A percentile compares a stretch with the other conserved stretches of the same genome.
Conservation (phyloP, 768 basidiomycete species). For the Auriscalpium vulgare region DNA sequence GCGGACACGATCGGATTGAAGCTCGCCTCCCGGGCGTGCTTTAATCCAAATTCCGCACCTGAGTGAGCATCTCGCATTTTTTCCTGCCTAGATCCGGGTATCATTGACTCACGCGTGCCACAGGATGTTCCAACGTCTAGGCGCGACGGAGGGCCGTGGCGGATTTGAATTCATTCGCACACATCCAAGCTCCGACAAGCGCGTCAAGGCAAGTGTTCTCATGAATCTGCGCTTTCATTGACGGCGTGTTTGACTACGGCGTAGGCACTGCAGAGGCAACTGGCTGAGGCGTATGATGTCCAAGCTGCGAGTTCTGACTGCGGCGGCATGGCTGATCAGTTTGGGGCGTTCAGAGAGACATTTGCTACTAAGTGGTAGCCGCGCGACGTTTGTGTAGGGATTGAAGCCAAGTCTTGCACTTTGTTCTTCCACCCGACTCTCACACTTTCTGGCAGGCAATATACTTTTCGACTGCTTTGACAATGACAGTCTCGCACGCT, state of each 20-base stretch:
- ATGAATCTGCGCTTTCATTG: neutral
- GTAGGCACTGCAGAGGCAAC: constrained; percentile 36
- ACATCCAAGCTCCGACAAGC: constrained; percentile 68
- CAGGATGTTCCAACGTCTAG: constrained; percentile 70
- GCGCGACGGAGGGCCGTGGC: constrained; percentile 37
- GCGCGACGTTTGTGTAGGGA: too few relatives aligned
- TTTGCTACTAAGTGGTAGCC: constrained; percentile 24
- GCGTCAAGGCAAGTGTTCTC: constrained; percentile 52
- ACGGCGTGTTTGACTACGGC: neutral
- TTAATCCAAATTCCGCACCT: constrained; percentile 69
- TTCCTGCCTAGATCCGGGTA: neutral
- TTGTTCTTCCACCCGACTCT: too few relatives aligned
- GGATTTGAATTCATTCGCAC: constrained; percentile 62
- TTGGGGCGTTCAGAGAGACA: constrained; percentile 4
- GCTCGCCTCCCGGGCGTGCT: constrained; percentile 80
- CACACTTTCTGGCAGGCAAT: too few relatives aligned
- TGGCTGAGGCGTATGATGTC: constrained; percentile 52
- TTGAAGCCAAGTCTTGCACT: too few relatives aligned
- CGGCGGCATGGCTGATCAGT: constrained; percentile 16
- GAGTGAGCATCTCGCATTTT: constrained; percentile 37
- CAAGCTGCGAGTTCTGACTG: constrained; percentile 52
- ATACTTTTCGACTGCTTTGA: too few relatives aligned
- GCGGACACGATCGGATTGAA: constrained; percentile 83
- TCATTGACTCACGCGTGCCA: neutral
- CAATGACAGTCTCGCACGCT: too few relatives aligned